phyloP scores from a whole-genome alignment of 768 basidiomycete species.

The Lentinula detonsa region DNA sequence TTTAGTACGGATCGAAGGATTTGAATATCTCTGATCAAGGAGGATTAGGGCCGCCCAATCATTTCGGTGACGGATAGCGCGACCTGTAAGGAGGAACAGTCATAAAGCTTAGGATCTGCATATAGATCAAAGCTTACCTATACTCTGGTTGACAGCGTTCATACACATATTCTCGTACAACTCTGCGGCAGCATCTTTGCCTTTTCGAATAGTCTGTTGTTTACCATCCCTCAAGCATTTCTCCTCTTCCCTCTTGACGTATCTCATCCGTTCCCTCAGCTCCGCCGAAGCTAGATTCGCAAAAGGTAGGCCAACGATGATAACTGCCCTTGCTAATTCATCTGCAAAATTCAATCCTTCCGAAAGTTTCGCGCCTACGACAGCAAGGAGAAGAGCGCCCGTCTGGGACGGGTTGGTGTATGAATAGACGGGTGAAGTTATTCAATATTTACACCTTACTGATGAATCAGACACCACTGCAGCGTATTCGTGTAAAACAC shows the following conservation, averaged over 20 bases:
- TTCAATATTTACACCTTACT: not conserved
- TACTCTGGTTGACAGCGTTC: constrained; percentile 95
- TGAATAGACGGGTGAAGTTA: not conserved
- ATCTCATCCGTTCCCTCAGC: constrained; percentile 86
- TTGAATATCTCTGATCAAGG: constrained; percentile 77
- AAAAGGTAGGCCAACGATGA: constrained; percentile 89
- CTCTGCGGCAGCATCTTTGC: constrained; percentile 63
- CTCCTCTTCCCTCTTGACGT: constrained; percentile 62
- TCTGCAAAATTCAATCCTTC: constrained; percentile 83
- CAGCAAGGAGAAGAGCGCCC: constrained; percentile 87
- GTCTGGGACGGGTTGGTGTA: constrained; percentile 12
- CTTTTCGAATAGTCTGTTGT: constrained; percentile 31
- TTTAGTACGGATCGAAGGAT: constrained; percentile 62
- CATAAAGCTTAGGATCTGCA: not conserved
- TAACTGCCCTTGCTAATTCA: constrained; percentile 77
- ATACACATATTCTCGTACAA: constrained; percentile 90
- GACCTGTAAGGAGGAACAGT: constrained; percentile 41
- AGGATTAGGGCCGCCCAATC: constrained; percentile 93
- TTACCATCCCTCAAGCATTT: constrained; percentile 21
- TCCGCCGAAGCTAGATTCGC: constrained; percentile 90
- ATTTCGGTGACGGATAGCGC: constrained; percentile 84
- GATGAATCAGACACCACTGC: constrained; percentile 29
- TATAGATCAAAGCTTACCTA: constrained; percentile 51
- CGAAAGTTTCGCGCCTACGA: constrained; percentile 95
- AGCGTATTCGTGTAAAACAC: constrained; percentile 68